phyloP scores from a whole-genome alignment of 441 rosid genomes.

The Cnidoscolus chayamansa region DNA sequence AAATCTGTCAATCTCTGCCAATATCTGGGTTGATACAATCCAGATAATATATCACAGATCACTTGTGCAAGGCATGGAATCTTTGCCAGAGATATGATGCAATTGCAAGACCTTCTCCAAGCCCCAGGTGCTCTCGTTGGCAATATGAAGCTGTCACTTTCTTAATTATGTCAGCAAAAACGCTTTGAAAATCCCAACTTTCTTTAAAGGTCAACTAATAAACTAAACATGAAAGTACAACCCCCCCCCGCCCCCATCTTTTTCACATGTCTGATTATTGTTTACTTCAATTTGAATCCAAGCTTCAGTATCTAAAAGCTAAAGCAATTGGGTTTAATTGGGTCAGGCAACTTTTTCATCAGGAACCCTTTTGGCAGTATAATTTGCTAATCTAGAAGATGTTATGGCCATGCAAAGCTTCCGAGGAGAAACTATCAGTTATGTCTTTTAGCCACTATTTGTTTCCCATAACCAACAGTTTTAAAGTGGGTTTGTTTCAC shows the following conservation, averaged over 20 bases:
- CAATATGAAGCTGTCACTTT: not conserved
- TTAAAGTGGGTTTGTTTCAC: not conserved
- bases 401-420: not conserved
- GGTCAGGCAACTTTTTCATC: not conserved
- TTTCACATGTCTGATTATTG: not conserved
- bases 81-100: constrained; percentile 20
- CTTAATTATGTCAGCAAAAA: constrained; percentile 1
- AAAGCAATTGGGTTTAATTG: not conserved
- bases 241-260: not conserved
- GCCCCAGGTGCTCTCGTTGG: not conserved
- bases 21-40: not conserved
- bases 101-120: not conserved
- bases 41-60: not conserved
- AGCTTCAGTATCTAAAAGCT: not conserved
- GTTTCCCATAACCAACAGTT: not conserved
- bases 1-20: constrained; percentile 2
- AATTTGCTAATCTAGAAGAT: too few relatives aligned
- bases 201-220: not conserved
- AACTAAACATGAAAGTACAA: not conserved
- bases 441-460: not conserved
- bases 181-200: constrained; percentile 6
- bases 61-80: constrained; percentile 10
- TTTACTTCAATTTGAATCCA: not conserved
- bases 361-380: not conserved
- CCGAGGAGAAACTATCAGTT: not conserved